Evolutionary conservation across 805 yeast genomes (phyloP), one percentile per base, ranked within the genome.

Genomic region (Cyberlindnera misumaiensis): DNA sequence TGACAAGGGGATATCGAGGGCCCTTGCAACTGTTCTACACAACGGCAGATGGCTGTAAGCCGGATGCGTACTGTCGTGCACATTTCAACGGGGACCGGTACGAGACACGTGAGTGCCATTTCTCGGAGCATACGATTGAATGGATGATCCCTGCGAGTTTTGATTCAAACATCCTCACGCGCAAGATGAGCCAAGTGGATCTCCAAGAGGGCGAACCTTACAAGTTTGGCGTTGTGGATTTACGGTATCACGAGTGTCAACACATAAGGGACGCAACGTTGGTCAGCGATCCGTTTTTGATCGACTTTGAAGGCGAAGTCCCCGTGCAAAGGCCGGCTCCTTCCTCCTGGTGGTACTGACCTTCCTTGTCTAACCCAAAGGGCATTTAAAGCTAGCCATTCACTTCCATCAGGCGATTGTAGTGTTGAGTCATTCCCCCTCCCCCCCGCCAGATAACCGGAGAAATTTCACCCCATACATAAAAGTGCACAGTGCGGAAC

Each of bases 81-180:
- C 34, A 32, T 13, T 32, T 32, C 14, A n/a, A 14, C 5, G 34
- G 34, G 28, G 28, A 20, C 15, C 16, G 34, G 14, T 32, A 32
- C 34, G 17, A 18, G 6, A 13, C 15, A 11, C 13, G 28, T n/a
- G 34, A 32, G 15, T 20, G 27, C 25, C 22, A 26, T 14, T 15
- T 15, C 32, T 15, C 22, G 6, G 14, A 30, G n/a, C 18, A 30
- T 16, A 17, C 32, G 22, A 17, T 12, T 7, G 32, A 30, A n/a
- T 30, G 32, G 32, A 20, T 30, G 11, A 17, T 16, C 11, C 32
- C 32, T 9, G 4, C 22, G 3, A 30, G 9, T 20, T 15, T 16
- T 10, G 32, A 30, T n/a, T 16, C 22, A 1, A 15, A 30, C 13
- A 17, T 8, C 12, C 22, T 30, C 11, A 16, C 32, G n/a, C 14